These are phyloP conservation scores for Malassezia globosa DNA, from an alignment of 1,284 basidiomycete species.

Conservation along the genomic window DNA sequence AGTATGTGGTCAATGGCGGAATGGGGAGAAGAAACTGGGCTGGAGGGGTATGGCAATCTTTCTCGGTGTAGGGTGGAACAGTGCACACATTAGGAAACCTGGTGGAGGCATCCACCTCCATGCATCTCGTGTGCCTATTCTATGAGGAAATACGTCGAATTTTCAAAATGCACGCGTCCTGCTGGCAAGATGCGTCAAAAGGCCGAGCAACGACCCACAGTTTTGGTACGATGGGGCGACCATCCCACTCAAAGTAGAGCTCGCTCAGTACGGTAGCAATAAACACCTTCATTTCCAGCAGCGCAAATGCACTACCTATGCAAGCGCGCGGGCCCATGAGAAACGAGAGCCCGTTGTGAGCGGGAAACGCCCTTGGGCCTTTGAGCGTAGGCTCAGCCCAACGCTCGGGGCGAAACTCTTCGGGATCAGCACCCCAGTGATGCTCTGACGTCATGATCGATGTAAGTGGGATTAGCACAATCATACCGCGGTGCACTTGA, in stretches of 20 bases:
- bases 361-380: constrained; percentile 20
- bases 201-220: constrained; percentile 15
- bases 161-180: constrained; percentile 7
- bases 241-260: constrained; percentile 25
- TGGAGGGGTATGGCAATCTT: no score
- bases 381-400: constrained; percentile 27
- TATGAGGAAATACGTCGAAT: neutral
- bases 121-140: neutral
- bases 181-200: neutral
- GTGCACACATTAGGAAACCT: no score
- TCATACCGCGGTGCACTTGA: constrained; percentile 20
- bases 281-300: constrained; percentile 40
- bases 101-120: no score
- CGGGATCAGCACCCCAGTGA: constrained; percentile 33
- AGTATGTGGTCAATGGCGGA: no score
- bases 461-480: constrained; percentile 26
- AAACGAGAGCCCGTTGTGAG: constrained; percentile 29
- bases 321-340: constrained; percentile 35
- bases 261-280: constrained; percentile 22
- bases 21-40: no score
- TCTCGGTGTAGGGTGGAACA: no score
- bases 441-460: constrained; percentile 18
- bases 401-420: constrained; percentile 29
- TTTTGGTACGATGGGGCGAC: constrained; percentile 8
- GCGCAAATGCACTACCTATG: constrained; percentile 31